Base-by-base conservation (phyloP, 1,284 basidiomycete genomes). In the Laetiporus sulphureus region DNA sequence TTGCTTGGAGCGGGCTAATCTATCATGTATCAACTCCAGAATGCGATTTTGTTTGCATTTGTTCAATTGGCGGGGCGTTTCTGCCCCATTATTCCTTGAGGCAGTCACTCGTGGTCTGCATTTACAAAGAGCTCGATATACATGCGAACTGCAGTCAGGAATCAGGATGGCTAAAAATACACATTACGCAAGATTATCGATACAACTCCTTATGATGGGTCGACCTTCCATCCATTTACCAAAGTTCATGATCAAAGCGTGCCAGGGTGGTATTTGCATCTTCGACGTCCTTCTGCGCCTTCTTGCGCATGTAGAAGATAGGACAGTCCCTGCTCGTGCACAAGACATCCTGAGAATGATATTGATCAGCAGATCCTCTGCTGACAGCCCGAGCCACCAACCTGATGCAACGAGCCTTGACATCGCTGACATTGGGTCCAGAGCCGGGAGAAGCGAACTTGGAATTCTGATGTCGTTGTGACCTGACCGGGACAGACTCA, bases 351-450 rank as follows among this genome's bases (percentile, higher is more conserved):
- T 95, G 48, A 12, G 40, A n/a, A 19, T 22, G 18, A 20, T 11
- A 20, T 13, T 30, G 8, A 15, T 38, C 8, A 44, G 34, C 18
- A 16, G 15, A 24, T 21, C 36, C 37, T 12, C 4, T 32, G 32
- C 46, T 8, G 7, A 25, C 8, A 13, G 12, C 23, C 3, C 11
- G 1, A 25, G 13, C 22, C 3, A 49, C 67, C 38, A 51, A 90
- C 90, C 71, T 94, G 91, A 63, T 96, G 93, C 43, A 96, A 67
- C 5, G 93, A 96, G 5, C 93, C 93, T 59, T 97, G 93, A 68
- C 93, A 97, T 23, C 93, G 77, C 58, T 97, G 93, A 55, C 93
- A 97, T 58, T 96, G 93, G 0, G 93, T 97, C 93, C 93, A 98
- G 16, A 98, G 62, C 34, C 93, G 75, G 12, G 94, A 89, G 62